Conservation (phyloP, 306 rosid species). For the Rosa lucieae region DNA sequence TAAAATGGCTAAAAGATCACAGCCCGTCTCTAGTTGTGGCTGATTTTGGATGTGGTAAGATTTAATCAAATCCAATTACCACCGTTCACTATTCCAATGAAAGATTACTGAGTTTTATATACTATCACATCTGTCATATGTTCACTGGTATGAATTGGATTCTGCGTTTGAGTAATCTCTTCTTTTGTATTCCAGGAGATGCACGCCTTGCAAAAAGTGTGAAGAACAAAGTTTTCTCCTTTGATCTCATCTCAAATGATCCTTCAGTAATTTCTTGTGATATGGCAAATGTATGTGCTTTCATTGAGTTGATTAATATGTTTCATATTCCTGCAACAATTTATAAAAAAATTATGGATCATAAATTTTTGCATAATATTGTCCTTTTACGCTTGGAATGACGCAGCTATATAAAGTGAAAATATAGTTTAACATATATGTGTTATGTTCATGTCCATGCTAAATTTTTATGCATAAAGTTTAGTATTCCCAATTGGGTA, state of each 20-base stretch:
- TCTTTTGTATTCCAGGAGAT: conserved; percentile 59
- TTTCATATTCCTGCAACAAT: background rate
- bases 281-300: conserved; percentile 75
- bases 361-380: background rate
- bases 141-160: background rate
- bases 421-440: background rate
- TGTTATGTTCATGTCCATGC: background rate
- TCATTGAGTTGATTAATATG: background rate
- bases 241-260: conserved; percentile 84
- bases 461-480: background rate
- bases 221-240: conserved; percentile 82
- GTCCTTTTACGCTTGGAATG: background rate
- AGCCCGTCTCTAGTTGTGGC: conserved; percentile 73
- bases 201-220: conserved; percentile 79
- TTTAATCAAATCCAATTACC: background rate
- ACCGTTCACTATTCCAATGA: background rate
- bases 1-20: conserved; percentile 74
- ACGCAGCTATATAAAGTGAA: background rate
- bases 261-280: conserved; percentile 84
- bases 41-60: conserved; percentile 97
- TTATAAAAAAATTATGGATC: background rate
- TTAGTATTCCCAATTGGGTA: background rate
- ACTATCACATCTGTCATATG: background rate
- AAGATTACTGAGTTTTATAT: background rate
- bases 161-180: conserved; percentile 19